These are phyloP conservation scores for Schoenoplectus tabernaemontani DNA, from an alignment of 202 grass and related monocot genomes.

Conservation along the genomic window DNA sequence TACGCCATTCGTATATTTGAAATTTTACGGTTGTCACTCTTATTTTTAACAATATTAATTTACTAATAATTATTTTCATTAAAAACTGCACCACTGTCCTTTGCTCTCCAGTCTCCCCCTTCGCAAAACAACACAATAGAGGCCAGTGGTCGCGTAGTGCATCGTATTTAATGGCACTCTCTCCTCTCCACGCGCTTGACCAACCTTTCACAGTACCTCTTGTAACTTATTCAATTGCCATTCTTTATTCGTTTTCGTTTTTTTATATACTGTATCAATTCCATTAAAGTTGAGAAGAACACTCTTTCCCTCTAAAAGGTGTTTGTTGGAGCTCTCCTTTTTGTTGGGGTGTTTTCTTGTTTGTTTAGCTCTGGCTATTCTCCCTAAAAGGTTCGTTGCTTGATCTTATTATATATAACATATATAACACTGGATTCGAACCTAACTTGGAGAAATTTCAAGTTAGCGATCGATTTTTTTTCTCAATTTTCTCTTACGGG, in stretches of 20 bases:
- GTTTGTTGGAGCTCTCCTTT: slow-evolving; percentile 11
- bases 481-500: neutral
- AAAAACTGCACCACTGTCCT: too few species aligned
- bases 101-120: neutral
- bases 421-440: neutral
- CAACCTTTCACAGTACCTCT: neutral
- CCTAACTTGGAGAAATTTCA: neutral
- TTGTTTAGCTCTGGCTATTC: neutral
- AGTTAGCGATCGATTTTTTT: neutral
- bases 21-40: too few species aligned
- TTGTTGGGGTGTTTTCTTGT: neutral
- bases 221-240: neutral
- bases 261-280: neutral
- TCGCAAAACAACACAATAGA: neutral
- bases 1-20: too few species aligned
- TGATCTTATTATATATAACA: neutral
- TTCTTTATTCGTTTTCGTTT: too few species aligned
- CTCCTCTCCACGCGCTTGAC: neutral
- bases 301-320: slow-evolving; percentile 10
- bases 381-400: slow-evolving; percentile 16
- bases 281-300: neutral
- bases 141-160: neutral
- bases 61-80: too few species aligned
- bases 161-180: slow-evolving; percentile 15
- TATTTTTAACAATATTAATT: too few species aligned